Percentiles rank a stretch among this genome's conserved stretches.
phyloP scores from a whole-genome alignment of 306 rosid species.

The Medicago arabica region DNA sequence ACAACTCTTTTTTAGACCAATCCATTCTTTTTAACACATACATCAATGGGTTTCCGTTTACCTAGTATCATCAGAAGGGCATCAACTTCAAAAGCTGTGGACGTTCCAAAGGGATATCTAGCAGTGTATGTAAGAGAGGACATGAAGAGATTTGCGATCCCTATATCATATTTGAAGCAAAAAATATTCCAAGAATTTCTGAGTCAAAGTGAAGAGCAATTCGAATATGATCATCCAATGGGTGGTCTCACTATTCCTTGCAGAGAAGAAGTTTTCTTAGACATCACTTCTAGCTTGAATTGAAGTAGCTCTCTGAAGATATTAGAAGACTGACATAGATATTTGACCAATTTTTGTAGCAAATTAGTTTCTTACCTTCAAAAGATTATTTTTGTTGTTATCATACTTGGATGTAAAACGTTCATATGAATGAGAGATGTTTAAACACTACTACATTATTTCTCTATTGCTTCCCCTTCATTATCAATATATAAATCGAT shows the following conservation, averaged over 20 bases:
- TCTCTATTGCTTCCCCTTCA: background rate
- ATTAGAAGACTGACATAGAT: background rate
- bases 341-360: background rate
- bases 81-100: conserved; percentile 27
- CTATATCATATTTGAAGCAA: too few relatives aligned
- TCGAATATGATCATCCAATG: too few relatives aligned
- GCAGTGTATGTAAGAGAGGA: conserved; percentile 11
- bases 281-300: conserved; percentile 40
- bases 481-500: too few relatives aligned
- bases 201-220: too few relatives aligned
- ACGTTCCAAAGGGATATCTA: conserved; percentile 56
- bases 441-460: too few relatives aligned
- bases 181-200: too few relatives aligned
- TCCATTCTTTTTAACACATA: background rate
- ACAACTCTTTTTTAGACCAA: background rate
- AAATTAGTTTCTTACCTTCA: background rate
- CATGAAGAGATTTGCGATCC: too few relatives aligned
- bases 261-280: background rate
- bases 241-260: too few relatives aligned
- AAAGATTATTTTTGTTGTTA: background rate
- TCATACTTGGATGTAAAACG: background rate
- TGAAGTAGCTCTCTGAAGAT: background rate
- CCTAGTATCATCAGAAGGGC: conserved; percentile 33
- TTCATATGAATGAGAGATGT: background rate
- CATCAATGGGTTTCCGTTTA: conserved; percentile 47